phyloP scores from a whole-genome alignment of 768 basidiomycete genomes.

The Lyophyllum shimeji region DNA sequence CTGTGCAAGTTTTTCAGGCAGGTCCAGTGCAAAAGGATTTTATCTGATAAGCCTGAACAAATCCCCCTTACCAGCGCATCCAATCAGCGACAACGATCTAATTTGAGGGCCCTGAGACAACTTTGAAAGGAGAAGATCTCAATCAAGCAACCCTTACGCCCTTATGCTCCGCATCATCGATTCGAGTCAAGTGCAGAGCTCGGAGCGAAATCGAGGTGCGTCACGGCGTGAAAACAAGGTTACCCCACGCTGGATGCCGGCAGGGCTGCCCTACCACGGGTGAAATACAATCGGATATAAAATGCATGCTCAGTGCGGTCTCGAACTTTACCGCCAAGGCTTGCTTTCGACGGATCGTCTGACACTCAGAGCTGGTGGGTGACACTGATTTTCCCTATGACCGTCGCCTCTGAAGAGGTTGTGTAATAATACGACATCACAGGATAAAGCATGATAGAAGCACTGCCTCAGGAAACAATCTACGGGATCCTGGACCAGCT shows the following conservation, averaged over 20 bases:
- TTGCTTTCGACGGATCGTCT: neutral
- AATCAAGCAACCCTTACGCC: neutral
- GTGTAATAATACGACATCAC: neutral
- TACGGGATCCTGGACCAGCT: conserved; percentile 30
- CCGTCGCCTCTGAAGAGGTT: no score
- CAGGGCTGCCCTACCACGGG: neutral
- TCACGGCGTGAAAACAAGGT: neutral
- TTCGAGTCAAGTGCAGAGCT: neutral
- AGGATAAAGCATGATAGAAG: conserved; percentile 4
- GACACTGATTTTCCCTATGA: neutral
- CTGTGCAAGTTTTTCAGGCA: neutral
- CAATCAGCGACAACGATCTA: neutral
- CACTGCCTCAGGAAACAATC: conserved; percentile 34
- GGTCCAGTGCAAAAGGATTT: no score
- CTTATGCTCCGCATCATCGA: neutral
- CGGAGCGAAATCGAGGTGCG: neutral
- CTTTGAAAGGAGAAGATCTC: neutral
- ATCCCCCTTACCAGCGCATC: neutral
- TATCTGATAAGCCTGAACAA: no score
- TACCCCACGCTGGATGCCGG: neutral
- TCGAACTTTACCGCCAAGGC: neutral
- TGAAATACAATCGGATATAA: neutral
- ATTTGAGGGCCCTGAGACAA: neutral
- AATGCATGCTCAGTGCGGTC: neutral
- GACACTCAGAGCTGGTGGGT: neutral